Evolutionary conservation across 148 eudicot species (phyloP), one percentile per base, ranked within the genome.

Genomic region (Rhododendron ovatum): DNA sequence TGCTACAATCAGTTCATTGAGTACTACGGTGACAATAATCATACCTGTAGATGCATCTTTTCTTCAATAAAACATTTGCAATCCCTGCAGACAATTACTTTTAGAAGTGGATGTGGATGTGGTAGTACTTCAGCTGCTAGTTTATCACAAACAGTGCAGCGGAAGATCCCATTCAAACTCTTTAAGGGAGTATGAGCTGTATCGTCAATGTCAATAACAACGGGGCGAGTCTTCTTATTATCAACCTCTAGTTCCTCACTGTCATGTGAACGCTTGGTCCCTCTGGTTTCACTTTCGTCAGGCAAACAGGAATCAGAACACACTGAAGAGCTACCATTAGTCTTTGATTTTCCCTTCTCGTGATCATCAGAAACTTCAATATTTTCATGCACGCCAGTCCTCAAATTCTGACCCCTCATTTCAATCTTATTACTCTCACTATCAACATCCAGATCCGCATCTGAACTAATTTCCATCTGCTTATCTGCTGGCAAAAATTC

Each of bases 61-160:
- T 84, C 86, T 89, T 95, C 92, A 74, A 94, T 78, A 53, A 63
- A 80, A 82, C 81, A 86, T 91, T 91, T 93, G 92, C 98, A 95
- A 57, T 86, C 90, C 88, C 88, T 77, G 74, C 98, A 95, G 84
- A 92, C 91, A 84, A 94, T 87, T 45, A 95, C 98, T 88, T 90
- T 91, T 45, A 95, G 24, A 88, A 93, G 87, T 53, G 96, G 98
- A 91, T 95, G 98, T 51, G 88, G 81, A 91, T 95, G 98, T 51
- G 88, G 81, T 80, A 90, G 89, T 65, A 91, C 89, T 84, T 90
- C 91, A 83, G 78, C 85, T 43, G 90, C 84, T 67, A 86, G 84
- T 87, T 90, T 89, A 84, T 87, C 87, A 86, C 98, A 95, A 84
- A 91, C 96, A 43, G 98, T 95, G 87, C 98, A 95, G 87, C 28